Conservation (phyloP, 345 rosid species). For the Microthlaspi erraticum region DNA sequence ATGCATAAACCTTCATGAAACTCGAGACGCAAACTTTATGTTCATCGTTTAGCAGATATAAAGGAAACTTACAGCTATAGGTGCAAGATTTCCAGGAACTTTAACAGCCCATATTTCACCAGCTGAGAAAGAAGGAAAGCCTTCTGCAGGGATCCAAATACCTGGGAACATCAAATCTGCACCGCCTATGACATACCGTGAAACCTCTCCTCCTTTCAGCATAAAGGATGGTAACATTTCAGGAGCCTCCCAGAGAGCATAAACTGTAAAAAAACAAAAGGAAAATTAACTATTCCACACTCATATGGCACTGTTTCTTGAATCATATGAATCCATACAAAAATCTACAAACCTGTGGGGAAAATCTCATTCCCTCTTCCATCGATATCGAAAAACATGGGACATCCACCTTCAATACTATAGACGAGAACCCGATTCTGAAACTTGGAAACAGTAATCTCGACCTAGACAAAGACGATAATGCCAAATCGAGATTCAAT, state of each 20-base stretch:
- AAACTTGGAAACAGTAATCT: slow-evolving; percentile 79
- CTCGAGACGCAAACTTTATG: slow-evolving; percentile 3
- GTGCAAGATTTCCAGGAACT: slow-evolving; percentile 92
- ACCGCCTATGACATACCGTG: slow-evolving; percentile 85
- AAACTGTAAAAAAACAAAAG: slow-evolving; percentile 58
- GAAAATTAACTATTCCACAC: slow-evolving; percentile 3
- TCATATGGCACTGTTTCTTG: not conserved
- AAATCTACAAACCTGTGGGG: slow-evolving; percentile 69
- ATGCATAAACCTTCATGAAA: slow-evolving; percentile 31
- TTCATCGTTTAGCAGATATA: not conserved
- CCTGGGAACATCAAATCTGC: slow-evolving; percentile 99
- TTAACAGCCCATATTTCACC: slow-evolving; percentile 93
- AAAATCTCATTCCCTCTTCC: slow-evolving; percentile 86
- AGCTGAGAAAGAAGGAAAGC: slow-evolving; percentile 67
- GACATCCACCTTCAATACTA: slow-evolving; percentile 79
- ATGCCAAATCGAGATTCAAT: slow-evolving; percentile 24
- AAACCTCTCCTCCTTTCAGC: slow-evolving; percentile 93
- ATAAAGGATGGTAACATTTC: slow-evolving; percentile 76
- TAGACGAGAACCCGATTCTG: slow-evolving; percentile 82
- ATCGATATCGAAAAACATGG: slow-evolving; percentile 86
- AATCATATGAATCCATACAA: slow-evolving; percentile 1
- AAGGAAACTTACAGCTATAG: slow-evolving; percentile 73
- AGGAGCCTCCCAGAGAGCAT: slow-evolving; percentile 91
- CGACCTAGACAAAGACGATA: slow-evolving; percentile 56
- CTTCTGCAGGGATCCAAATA: slow-evolving; percentile 68